Evolutionary conservation across 2,329 filamentous ascomycete genomes (phyloP), one percentile per base, ranked within the genome.

Genomic region (Colletotrichum filicis): DNA sequence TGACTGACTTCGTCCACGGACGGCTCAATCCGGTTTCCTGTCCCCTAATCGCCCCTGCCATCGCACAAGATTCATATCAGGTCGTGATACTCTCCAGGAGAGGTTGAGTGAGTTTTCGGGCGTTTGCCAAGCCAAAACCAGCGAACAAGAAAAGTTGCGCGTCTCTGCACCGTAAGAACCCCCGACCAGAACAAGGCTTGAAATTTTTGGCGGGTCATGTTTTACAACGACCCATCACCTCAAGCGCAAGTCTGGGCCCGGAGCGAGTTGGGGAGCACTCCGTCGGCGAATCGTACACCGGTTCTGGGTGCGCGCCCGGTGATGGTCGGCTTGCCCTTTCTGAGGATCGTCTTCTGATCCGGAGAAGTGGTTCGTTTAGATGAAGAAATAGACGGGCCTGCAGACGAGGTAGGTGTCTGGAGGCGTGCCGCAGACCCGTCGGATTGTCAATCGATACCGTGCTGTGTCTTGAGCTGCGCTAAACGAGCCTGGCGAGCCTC

Each of bases 371-470:
- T 77, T 78, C 75, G 76, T 78, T 66, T 80, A 81, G 83, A 79
- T 80, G 85, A 83, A 82, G 80, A 80, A 73, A 82, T 81, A 85
- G 88, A 91, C 89, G 89, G 89, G 89, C 88, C 89, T 88, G 87
- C 87, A 87, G 88, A 88, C 84, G 81, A 82, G 79, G 84, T 83
- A 78, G 78, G 75, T 77, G 80, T 81, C 80, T 86, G 85, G 82
- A 85, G 83, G 79, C 67, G 75, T 62, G 62, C 89, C 83, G 84
- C 87, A 90, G 90, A 86, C 90, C 90, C 91, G 91, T 92, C 91
- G 88, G 88, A 90, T 90, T 91, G 91, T 96, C 95, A 99, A 92
- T 98, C 96, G 90, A 98, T 98, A 83, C 95, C 96, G 86, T 99
- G 95, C 85, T 98, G 94, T 83, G 93, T 92, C 89, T 99, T 99